phyloP scores from a whole-genome alignment of 768 basidiomycete genomes.

The Suillus weaverae region DNA sequence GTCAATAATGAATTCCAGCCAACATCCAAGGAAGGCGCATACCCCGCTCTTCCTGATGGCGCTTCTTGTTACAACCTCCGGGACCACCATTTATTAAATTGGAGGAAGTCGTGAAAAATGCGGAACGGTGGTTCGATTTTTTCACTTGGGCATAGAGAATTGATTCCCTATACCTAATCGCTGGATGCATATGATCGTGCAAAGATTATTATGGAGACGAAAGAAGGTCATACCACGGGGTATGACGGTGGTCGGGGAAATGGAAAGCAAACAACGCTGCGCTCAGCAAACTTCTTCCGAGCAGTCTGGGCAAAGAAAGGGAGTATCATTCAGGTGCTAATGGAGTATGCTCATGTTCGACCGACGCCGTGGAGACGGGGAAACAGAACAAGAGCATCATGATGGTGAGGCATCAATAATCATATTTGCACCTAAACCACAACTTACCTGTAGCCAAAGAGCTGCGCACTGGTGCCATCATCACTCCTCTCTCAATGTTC shows the following conservation, averaged over 20 bases:
- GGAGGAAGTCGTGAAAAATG: conserved; percentile 27
- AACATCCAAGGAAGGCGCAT: conserved; percentile 25
- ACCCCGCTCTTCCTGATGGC: conserved; percentile 37
- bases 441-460: background rate
- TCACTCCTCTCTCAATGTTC: background rate
- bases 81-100: conserved; percentile 26
- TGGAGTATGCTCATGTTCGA: background rate
- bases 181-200: conserved; percentile 23
- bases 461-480: background rate
- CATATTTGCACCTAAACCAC: background rate
- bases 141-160: conserved; percentile 5
- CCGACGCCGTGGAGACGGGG: background rate
- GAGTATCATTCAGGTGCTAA: background rate
- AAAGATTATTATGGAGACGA: conserved; percentile 4
- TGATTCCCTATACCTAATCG: conserved; percentile 33
- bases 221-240: background rate
- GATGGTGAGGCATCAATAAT: background rate
- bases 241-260: conserved; percentile 11
- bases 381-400: background rate
- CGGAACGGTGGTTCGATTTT: conserved; percentile 33
- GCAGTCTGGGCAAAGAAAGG: background rate
- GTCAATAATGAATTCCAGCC: conserved; percentile 14
- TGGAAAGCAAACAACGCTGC: conserved; percentile 20
- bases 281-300: background rate
- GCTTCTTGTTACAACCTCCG: conserved; percentile 27